These are phyloP conservation scores for Berkeleyomyces basicola DNA, from an alignment of 2,329 filamentous ascomycete species.

Conservation along the genomic window DNA sequence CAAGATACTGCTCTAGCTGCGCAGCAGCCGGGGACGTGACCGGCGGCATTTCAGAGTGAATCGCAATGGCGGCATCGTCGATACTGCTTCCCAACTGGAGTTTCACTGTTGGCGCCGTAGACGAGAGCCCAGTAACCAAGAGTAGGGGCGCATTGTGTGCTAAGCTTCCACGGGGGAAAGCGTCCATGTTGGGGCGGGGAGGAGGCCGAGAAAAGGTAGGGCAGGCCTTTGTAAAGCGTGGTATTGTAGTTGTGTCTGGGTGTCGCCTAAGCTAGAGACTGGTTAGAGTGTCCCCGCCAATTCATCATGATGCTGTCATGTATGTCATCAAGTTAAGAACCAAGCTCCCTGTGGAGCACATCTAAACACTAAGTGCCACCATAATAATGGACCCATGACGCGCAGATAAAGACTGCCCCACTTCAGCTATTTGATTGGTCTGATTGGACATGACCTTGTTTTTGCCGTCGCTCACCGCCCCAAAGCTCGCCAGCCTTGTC, in stretches of 20 bases:
- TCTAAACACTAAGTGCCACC: not conserved
- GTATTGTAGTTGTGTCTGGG: not conserved
- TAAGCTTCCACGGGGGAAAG: slow-evolving; percentile 62
- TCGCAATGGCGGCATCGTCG: slow-evolving; percentile 2
- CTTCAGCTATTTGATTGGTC: slow-evolving; percentile 2
- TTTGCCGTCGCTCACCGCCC: slow-evolving; percentile 8
- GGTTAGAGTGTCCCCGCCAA: slow-evolving; percentile 1
- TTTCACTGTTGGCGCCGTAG: not conserved
- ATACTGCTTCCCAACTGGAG: slow-evolving; percentile 3
- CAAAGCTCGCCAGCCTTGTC: slow-evolving; percentile 3
- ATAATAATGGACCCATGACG: slow-evolving; percentile 5
- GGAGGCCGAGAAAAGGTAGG: not conserved
- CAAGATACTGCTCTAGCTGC: slow-evolving; percentile 48
- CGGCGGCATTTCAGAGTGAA: slow-evolving; percentile 54
- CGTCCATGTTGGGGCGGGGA: slow-evolving; percentile 44
- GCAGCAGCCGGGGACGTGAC: slow-evolving; percentile 49
- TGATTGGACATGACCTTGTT: not conserved
- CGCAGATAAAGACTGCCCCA: slow-evolving; percentile 5
- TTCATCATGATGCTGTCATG: not conserved
- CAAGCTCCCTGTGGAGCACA: not conserved
- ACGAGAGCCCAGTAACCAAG: slow-evolving; percentile 57
- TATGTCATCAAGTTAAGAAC: not conserved
- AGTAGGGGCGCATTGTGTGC: slow-evolving; percentile 76
- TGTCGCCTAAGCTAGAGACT: not conserved
- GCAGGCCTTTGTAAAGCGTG: not conserved